These are phyloP conservation scores for Protoeuglena noctilucae DNA, from an alignment of 139 green algal species.

Conservation along the genomic window DNA sequence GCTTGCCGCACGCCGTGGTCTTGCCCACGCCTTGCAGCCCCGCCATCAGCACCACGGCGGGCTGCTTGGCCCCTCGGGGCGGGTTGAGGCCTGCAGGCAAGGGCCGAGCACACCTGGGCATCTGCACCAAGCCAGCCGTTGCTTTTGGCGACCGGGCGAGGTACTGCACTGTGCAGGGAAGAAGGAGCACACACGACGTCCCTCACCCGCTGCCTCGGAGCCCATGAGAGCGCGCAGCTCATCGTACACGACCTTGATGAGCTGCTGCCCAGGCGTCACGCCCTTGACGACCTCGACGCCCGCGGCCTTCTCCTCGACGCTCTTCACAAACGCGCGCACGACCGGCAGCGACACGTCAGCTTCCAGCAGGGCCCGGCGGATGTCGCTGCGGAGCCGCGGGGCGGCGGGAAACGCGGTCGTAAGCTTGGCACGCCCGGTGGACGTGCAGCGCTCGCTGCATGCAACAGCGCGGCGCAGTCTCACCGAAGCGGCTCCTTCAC, in stretches of 20 bases:
- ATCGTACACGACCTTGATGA: conserved; percentile 87
- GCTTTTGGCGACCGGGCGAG: too few species aligned
- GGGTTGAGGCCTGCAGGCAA: background rate
- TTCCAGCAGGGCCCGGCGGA: conserved; percentile 86
- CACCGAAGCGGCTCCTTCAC: conserved; percentile 55
- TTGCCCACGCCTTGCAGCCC: conserved; percentile 87
- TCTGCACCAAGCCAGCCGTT: too few species aligned
- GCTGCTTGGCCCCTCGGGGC: background rate
- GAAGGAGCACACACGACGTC: too few species aligned
- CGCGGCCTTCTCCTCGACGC: conserved; percentile 65
- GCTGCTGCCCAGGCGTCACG: conserved; percentile 75
- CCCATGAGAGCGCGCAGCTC: conserved; percentile 88
- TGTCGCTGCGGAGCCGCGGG: conserved; percentile 61
- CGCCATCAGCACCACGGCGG: conserved; percentile 64
- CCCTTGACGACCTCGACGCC: conserved; percentile 64
- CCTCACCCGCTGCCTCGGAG: background rate
- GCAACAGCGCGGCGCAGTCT: background rate
- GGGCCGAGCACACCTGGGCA: too few species aligned
- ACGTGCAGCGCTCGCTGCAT: background rate
- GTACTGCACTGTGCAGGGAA: too few species aligned
- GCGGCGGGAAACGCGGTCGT: background rate
- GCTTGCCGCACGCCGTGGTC: conserved; percentile 89
- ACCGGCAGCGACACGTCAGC: conserved; percentile 75
- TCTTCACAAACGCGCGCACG: conserved; percentile 78
- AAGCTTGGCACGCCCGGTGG: conserved; percentile 6